These are phyloP conservation scores for Lentinula aciculospora DNA, from an alignment of 768 basidiomycete genomes.

Conservation along the genomic window DNA sequence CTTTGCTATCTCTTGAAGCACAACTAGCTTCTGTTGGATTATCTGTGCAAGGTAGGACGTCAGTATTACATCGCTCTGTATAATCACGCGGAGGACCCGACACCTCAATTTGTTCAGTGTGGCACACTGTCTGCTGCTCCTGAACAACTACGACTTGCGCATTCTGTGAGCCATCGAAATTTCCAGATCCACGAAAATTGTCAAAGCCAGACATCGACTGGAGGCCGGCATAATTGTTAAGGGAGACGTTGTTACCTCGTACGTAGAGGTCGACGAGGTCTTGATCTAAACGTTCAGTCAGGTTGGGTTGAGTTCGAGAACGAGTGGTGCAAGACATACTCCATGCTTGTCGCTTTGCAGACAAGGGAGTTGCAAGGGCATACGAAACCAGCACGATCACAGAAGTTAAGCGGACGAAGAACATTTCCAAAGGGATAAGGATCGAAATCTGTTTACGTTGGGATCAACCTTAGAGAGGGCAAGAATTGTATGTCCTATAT, in stretches of 20 bases:
- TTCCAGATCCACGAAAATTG: constrained; percentile 13
- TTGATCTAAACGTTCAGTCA: not conserved
- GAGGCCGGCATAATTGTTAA: constrained; percentile 15
- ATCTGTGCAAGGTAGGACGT: constrained; percentile 3
- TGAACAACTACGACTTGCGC: constrained; percentile 15
- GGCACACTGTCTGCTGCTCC: constrained; percentile 16
- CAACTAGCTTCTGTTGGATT: constrained; percentile 21
- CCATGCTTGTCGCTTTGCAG: constrained; percentile 3
- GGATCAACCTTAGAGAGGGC: not conserved
- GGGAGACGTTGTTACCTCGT: constrained; percentile 9
- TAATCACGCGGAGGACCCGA: no score
- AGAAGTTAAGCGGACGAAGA: not conserved
- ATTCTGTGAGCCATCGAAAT: constrained; percentile 14
- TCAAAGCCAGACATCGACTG: constrained; percentile 11
- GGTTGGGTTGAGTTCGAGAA: not conserved
- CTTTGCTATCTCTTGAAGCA: constrained; percentile 23
- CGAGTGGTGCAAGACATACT: constrained; percentile 1
- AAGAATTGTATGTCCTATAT: not conserved
- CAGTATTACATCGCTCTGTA: not conserved
- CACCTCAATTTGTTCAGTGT: constrained; percentile 11
- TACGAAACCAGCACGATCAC: not conserved
- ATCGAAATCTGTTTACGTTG: not conserved
- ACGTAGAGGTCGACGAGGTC: constrained; percentile 5
- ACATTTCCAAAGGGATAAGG: not conserved
- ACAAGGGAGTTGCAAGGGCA: not conserved